Evolutionary conservation across 202 grass and related monocot species (phyloP), one percentile per base, ranked within the genome.

Genomic region (Dendrocalamus latiflorus): DNA sequence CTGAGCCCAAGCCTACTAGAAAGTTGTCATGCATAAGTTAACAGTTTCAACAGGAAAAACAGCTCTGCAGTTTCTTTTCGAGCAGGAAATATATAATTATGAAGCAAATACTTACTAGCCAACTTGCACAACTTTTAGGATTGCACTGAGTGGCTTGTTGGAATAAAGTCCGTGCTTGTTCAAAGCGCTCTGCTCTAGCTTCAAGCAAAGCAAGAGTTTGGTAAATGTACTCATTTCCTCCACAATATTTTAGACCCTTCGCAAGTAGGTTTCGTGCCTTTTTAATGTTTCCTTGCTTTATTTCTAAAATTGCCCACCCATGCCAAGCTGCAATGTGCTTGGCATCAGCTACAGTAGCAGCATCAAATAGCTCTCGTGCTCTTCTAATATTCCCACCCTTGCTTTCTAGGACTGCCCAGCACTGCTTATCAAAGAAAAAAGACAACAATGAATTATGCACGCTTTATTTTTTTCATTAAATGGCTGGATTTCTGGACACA

Each of bases 151-250:
- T 87, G 24, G 95, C 95, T 89, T 93, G 95, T 72, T 93, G 79
- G 69, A 98, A 98, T 78, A 98, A 84, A 77, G 87, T 86, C 6
- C 83, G 78, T 21, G 95, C 95, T 80, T 93, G 89, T 59, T 95
- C 70, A 66, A 93, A 91, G 41, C 95, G 86, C 73, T 93, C 86
- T 87, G 87, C 91, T 88, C 84, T 98, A 72, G 93, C 95, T 85
- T 98, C 92, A 83, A 98, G 92, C 59, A 98, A 91, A 67, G 95
- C 92, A 88, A 98, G 95, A 68, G 90, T 98, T 78, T 98, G 95
- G 80, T 98, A 98, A 86, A 98, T 91, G 83, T 98, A 98, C 65
- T 98, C 95, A 78, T 95, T 98, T 64, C 92, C 95, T 73, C 95
- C 95, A 85, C 95, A 93, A 82, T 90, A 91, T 77, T 90, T 89